phyloP scores from a whole-genome alignment of 176 grass and related monocot species.

The Pontederia paniculata region DNA sequence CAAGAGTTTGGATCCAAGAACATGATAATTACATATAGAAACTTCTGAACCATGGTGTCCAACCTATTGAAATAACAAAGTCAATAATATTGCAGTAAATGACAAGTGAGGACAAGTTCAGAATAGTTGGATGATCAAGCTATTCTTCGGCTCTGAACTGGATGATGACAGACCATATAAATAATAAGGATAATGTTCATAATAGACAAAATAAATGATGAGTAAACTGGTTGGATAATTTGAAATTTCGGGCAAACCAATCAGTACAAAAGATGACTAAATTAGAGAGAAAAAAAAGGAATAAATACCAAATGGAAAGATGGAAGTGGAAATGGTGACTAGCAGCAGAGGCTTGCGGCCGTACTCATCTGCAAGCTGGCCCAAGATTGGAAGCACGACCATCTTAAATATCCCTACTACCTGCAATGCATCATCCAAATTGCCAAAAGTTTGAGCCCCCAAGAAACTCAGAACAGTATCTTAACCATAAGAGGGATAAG shows the following conservation, averaged over 20 bases:
- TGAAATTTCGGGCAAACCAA: too few species aligned
- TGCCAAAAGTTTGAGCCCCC: too few species aligned
- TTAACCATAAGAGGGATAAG: not conserved
- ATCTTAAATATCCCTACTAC: constrained; percentile 66
- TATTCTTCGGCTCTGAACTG: too few species aligned
- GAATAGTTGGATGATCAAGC: too few species aligned
- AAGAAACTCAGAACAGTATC: too few species aligned
- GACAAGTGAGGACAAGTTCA: too few species aligned
- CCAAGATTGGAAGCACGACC: constrained; percentile 49
- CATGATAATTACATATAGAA: too few species aligned
- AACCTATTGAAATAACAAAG: not conserved
- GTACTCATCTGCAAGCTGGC: constrained; percentile 69
- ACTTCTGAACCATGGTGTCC: not conserved
- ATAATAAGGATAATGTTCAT: too few species aligned
- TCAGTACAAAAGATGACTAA: too few species aligned
- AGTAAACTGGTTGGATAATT: not conserved
- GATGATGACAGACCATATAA: too few species aligned
- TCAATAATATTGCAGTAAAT: not conserved
- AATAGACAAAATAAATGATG: not conserved
- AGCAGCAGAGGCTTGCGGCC: constrained; percentile 71
- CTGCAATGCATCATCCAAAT: constrained; percentile 20
- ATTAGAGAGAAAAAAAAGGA: not conserved
- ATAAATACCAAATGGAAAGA: constrained; percentile 55
- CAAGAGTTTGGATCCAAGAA: too few species aligned
- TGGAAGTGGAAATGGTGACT: constrained; percentile 46